A percentile compares a stretch with the other conserved stretches of the same genome.
Conservation (phyloP, 1,284 basidiomycete species). For the Austroboletus niveus region DNA sequence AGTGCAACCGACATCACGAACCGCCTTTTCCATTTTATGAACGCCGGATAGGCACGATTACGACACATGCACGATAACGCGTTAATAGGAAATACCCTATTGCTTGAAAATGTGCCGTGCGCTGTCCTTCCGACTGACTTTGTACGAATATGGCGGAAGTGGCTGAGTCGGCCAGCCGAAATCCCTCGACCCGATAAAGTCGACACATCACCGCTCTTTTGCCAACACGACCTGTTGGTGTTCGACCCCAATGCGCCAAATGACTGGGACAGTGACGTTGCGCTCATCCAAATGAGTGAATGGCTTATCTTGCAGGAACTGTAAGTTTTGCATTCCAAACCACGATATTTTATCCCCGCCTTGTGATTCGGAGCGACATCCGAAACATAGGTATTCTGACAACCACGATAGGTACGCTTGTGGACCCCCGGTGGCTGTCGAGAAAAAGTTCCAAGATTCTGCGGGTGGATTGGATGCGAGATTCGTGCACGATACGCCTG, state of each 20-base stretch:
- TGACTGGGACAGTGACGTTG: conserved; percentile 54
- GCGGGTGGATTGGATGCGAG: conserved; percentile 27
- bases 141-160: conserved; percentile 63
- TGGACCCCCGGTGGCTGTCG: conserved; percentile 55
- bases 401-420: conserved; percentile 50
- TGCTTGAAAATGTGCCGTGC: conserved; percentile 48
- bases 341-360: conserved; percentile 6
- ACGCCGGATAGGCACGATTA: conserved; percentile 48
- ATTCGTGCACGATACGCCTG: conserved; percentile 48
- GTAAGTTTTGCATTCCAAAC: conserved; percentile 40
- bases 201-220: conserved; percentile 63
- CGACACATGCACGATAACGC: conserved; percentile 59
- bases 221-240: conserved; percentile 61
- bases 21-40: conserved; percentile 7
- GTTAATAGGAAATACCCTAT: conserved; percentile 42
- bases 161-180: conserved; percentile 61
- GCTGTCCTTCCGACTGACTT: conserved; percentile 63
- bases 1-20: background rate
- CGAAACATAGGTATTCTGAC: conserved; percentile 13
- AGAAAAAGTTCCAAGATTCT: conserved; percentile 38
- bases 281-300: conserved; percentile 56
- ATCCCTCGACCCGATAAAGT: conserved; percentile 54
- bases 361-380: conserved; percentile 3
- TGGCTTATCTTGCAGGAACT: conserved; percentile 59
- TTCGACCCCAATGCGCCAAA: conserved; percentile 62